Conservation (phyloP, 441 rosid species). For the Croton setiger region DNA sequence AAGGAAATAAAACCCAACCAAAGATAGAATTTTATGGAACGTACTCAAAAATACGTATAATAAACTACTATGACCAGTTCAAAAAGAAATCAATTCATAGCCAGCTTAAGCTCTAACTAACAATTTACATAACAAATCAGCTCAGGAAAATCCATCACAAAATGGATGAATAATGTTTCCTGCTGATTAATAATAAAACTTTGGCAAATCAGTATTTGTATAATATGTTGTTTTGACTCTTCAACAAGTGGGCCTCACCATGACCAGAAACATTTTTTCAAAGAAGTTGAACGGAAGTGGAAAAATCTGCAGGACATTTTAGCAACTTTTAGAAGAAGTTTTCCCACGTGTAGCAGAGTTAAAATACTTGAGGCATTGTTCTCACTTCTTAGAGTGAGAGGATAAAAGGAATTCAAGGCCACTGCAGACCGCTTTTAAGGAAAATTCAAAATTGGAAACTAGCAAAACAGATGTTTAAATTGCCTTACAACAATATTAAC, state of each 20-base stretch:
- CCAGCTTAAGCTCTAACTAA: background rate
- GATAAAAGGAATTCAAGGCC: too few species aligned
- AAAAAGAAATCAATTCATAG: background rate
- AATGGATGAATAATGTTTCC: background rate
- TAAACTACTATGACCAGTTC: background rate
- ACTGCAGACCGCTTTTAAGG: too few species aligned
- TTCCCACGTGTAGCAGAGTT: too few species aligned
- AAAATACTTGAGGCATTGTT: too few species aligned
- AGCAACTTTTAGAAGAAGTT: background rate
- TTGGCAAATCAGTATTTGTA: background rate
- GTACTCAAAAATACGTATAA: constrained; percentile 1
- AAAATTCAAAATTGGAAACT: too few species aligned
- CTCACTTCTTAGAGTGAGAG: too few species aligned
- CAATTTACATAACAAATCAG: background rate
- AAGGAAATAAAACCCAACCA: constrained; percentile 41
- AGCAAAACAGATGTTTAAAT: too few species aligned
- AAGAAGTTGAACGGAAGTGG: background rate
- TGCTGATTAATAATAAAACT: background rate
- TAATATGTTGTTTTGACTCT: background rate
- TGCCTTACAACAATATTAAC: too few species aligned
- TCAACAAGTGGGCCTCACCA: background rate
- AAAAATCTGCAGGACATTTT: too few species aligned
- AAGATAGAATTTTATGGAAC: constrained; percentile 4
- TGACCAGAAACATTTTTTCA: background rate
- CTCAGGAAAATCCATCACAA: background rate